A percentile compares a stretch with the other conserved stretches of the same genome.
phyloP scores from a whole-genome alignment of 768 basidiomycete genomes.

The Lepiota venenata region DNA sequence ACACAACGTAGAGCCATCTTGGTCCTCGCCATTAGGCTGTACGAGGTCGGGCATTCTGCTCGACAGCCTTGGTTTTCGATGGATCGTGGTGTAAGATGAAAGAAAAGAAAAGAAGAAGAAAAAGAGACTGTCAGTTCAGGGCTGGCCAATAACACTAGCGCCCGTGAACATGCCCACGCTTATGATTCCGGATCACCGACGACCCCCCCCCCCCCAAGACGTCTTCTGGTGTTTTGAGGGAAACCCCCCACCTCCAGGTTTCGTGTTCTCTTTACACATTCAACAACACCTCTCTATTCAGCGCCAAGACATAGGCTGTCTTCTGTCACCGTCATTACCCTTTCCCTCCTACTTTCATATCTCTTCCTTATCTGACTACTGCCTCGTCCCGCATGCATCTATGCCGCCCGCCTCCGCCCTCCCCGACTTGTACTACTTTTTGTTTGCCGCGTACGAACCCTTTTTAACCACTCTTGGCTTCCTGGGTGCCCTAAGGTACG shows the following conservation, averaged over 20 bases:
- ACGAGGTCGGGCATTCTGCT: conserved; percentile 38
- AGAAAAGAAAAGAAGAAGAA: conserved; percentile 19
- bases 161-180: conserved; percentile 4
- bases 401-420: conserved; percentile 56
- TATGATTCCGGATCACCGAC: conserved; percentile 9
- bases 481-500: conserved; percentile 54
- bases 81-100: conserved; percentile 54
- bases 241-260: conserved; percentile 7
- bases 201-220: conserved; percentile 4
- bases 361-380: conserved; percentile 4
- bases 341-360: conserved; percentile 3
- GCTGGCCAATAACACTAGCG: conserved; percentile 21
- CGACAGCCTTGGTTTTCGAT: conserved; percentile 67
- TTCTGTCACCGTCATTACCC: conserved; percentile 2
- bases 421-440: conserved; percentile 68
- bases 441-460: conserved; percentile 77
- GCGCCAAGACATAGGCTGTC: not conserved
- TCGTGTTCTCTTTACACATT: not conserved
- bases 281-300: too few species aligned
- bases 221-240: not conserved
- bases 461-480: conserved; percentile 61
- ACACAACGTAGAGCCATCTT: conserved; percentile 38
- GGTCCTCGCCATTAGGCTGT: conserved; percentile 79
- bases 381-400: conserved; percentile 10
- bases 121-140: conserved; percentile 25